Base-by-base conservation (phyloP, 2,329 filamentous ascomycete genomes). In the Apiospora rasikravindrae region DNA sequence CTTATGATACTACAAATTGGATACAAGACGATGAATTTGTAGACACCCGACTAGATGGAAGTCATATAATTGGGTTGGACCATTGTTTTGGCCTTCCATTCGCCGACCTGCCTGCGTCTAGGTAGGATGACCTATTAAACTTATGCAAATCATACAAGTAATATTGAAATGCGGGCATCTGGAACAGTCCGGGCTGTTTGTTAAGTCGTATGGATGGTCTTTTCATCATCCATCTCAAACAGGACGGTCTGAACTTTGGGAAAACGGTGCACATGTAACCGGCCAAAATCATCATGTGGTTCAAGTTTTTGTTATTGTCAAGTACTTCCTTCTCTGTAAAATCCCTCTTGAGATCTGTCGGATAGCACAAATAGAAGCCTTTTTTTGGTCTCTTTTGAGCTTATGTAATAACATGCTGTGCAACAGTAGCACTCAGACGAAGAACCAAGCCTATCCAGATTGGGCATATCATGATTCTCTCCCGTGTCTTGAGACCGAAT, bases 301-400 rank as follows among this genome's bases (percentile, higher is more conserved):
- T 22, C 22, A 33, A 8, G 24, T 64, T 64, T 64, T 64, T 40
- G 24, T 64, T 37, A 22, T 61, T 64, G 19, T 64, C 3, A n/a
- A 19, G 29, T 14, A 19, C 33, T 40, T 40, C 19, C 33, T 11
- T n/a, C 57, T 10, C n/a, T 40, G 29, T 19, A 33, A 8, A 40
- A 40, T 8, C 6, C 57, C 33, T 40, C 4, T 64, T 37, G 10
- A n/a, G 19, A 22, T 2, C 40, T 64, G 11, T 40, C 57, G 22
- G 33, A 64, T 40, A 40, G 19, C 57, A 24, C 22, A 64, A 14
- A 40, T 22, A 40, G 57, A 33, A 64, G 57, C 22, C 33, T 1
- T 24, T 64, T 64, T 37, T 64, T 37, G 29, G 33, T 64, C 19
- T 64, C 57, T 40, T 57, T 57, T 37, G 57, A 40, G 57, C 57